Evolutionary conservation across 331 rosid genomes (phyloP), one percentile per base, ranked within the genome.

Genomic region (Malus hybrid): DNA sequence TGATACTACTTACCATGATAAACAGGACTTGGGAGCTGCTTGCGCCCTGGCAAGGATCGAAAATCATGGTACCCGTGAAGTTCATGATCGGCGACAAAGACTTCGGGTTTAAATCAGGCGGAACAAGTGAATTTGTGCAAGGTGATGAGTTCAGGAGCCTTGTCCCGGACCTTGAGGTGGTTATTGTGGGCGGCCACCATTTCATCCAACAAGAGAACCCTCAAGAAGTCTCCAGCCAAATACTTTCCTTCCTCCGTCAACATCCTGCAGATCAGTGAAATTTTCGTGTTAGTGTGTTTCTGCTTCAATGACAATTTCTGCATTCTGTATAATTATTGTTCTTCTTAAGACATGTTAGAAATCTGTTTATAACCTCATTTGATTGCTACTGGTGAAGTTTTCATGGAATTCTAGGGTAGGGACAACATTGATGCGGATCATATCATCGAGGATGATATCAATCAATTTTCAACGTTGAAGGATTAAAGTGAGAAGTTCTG

Each of bases 11-110:
- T 32, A 65, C 27, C n/a, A 48, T 74, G 59, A 48, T 56, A 42
- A 69, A 76, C 81, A 81, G 84, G 75, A 81, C 32, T 66, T 76
- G 84, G 84, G 81, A 81, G 62, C 84, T 81, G 48, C 81, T 76
- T 39, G 84, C 84, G 73, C 75, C 84, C 15, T 81, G 84, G 84
- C 84, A 81, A 71, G 84, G 81, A 71, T 76, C 81, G 56, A 81
- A 76, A 71, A 67, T 81, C 20, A 31, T 7, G 16, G 78, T 81
- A 20, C 78, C 84, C 3, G 76, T 75, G 18, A 81, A 81, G 81
- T 81, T 52, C 78, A 71, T 81, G 65, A 10, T 48, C 5, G 81
- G 84, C 6, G 69, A 76, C 84, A 76, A 71, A 66, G 78, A 76
- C 27, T 65, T 81, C 2, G 72, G 78, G 33, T 76, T 57, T 19